Conservation (phyloP, 129 eudicot genomes). For the Pulicaria dysenterica region DNA sequence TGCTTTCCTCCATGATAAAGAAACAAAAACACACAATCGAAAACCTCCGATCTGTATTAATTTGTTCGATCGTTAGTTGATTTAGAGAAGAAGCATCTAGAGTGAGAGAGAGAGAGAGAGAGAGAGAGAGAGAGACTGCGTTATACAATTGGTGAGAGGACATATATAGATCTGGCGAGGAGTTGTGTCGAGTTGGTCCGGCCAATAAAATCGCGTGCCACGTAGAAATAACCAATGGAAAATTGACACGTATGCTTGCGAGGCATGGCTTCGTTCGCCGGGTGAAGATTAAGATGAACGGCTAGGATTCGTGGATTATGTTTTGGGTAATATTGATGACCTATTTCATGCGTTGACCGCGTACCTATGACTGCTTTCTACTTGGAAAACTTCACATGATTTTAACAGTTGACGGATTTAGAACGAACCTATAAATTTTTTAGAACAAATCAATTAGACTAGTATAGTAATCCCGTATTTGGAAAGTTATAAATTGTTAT, state of each 20-base stretch:
- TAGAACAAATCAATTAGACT: too few relatives aligned
- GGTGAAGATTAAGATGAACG: conserved; percentile 31
- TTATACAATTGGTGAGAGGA: not conserved
- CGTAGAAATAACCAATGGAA: conserved; percentile 47
- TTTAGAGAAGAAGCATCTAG: conserved; percentile 22
- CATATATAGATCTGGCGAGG: conserved; percentile 42
- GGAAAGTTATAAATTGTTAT: too few relatives aligned
- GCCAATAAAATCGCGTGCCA: conserved; percentile 58
- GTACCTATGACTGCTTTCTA: not conserved
- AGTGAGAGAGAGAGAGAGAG: conserved; percentile 12
- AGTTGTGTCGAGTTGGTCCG: conserved; percentile 47
- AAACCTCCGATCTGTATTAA: conserved; percentile 1
- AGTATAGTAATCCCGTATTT: too few relatives aligned
- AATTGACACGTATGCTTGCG: conserved; percentile 31
- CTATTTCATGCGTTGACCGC: conserved; percentile 7
- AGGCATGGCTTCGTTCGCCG: not conserved
- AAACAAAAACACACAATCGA: conserved; percentile 10
- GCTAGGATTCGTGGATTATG: conserved; percentile 32
- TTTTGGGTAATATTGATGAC: not conserved
- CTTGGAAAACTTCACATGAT: not conserved
- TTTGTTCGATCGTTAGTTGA: not conserved
- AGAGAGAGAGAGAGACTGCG: conserved; percentile 17
- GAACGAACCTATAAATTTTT: not conserved
- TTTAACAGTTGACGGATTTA: not conserved
- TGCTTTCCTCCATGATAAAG: conserved; percentile 41